Conservation (phyloP, 192 early-diverging fungal species). For the Phlyctochytrium bullatum region DNA sequence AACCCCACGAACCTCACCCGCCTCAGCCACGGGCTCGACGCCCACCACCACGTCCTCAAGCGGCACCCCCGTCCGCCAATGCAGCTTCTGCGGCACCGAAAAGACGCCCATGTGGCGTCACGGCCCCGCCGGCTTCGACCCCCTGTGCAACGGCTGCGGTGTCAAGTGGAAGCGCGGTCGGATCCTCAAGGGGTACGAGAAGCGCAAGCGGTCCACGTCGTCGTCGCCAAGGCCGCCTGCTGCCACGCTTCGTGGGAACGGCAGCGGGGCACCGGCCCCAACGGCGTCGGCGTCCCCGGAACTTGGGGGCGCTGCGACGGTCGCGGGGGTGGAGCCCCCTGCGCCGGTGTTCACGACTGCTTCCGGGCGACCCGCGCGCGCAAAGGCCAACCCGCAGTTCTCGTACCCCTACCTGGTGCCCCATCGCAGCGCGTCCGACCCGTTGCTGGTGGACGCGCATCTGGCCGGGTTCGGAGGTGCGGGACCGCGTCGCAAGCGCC, state of each 20-base stretch:
- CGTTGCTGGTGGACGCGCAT: background rate
- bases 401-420: background rate
- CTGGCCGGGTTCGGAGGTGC: background rate
- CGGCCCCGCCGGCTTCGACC: conserved; percentile 31
- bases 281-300: background rate
- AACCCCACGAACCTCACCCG: too few relatives aligned
- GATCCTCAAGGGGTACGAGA: conserved; percentile 24
- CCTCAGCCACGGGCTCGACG: too few relatives aligned
- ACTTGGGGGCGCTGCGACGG: background rate
- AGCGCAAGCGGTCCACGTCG: background rate
- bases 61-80: conserved; percentile 18
- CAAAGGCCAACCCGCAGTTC: background rate
- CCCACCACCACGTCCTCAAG: too few relatives aligned
- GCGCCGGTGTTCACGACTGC: background rate
- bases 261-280: background rate
- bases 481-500: background rate
- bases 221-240: background rate
- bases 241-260: background rate
- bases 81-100: conserved; percentile 27
- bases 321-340: background rate
- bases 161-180: conserved; percentile 44
- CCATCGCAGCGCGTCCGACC: background rate
- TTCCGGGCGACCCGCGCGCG: background rate
- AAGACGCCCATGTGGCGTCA: conserved; percentile 43
- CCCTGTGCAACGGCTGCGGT: conserved; percentile 44